phyloP scores from a whole-genome alignment of 257 asterid species.

The Coffea eugenioides region DNA sequence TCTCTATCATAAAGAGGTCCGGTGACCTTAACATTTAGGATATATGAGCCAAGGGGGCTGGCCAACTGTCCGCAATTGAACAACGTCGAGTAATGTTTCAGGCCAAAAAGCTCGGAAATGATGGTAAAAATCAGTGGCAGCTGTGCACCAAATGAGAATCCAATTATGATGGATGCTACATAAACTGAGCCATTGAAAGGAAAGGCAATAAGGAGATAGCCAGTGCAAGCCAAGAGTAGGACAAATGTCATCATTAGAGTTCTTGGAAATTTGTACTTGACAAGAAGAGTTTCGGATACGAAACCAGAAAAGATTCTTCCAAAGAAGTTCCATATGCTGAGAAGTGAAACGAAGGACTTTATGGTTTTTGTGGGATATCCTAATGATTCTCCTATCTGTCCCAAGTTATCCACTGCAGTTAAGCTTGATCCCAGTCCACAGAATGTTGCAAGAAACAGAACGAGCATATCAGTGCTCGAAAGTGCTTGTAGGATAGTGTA shows the following conservation, averaged over 20 bases:
- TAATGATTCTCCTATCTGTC: slow-evolving; percentile 26
- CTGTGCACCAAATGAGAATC: slow-evolving; percentile 24
- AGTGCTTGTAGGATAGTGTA: slow-evolving; percentile 22
- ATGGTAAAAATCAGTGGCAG: slow-evolving; percentile 19
- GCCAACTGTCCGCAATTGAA: slow-evolving; percentile 26
- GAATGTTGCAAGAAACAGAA: slow-evolving; percentile 21
- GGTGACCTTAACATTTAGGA: slow-evolving; percentile 22
- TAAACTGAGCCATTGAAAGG: slow-evolving; percentile 18
- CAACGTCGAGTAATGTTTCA: slow-evolving; percentile 18
- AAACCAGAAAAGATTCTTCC: slow-evolving; percentile 24
- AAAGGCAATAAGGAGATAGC: slow-evolving; percentile 20
- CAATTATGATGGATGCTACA: slow-evolving; percentile 17
- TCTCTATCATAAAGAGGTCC: slow-evolving; percentile 24
- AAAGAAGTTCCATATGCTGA: slow-evolving; percentile 24
- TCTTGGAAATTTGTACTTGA: slow-evolving; percentile 21
- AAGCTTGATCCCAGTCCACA: slow-evolving; percentile 27
- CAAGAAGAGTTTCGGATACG: slow-evolving; percentile 19
- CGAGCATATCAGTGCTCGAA: slow-evolving; percentile 20
- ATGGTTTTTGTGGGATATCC: slow-evolving; percentile 22
- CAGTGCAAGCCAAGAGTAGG: slow-evolving; percentile 13
- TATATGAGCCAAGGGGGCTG: slow-evolving; percentile 24
- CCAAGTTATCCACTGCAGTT: slow-evolving; percentile 25
- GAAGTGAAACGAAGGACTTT: slow-evolving; percentile 21
- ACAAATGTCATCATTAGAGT: slow-evolving; percentile 23
- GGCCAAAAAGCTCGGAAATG: slow-evolving; percentile 24